phyloP scores from a whole-genome alignment of 208 protist species.

The Kentomonas sorsogonicus region DNA sequence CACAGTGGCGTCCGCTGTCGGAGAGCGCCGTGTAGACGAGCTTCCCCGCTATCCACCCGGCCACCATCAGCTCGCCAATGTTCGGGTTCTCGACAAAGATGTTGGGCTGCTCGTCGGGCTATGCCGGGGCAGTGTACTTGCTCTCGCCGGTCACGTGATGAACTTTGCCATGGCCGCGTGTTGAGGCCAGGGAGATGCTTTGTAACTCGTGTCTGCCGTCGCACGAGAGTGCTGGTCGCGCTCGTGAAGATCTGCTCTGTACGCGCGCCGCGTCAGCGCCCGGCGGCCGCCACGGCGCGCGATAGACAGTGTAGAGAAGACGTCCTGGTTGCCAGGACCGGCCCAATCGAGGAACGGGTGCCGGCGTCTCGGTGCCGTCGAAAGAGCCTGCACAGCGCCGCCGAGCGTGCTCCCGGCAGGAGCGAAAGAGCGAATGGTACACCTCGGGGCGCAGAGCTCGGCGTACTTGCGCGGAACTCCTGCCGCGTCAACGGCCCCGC shows the following conservation, averaged over 20 bases:
- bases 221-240: slow-evolving; percentile 25
- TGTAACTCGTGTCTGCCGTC: slow-evolving; percentile 17
- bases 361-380: slow-evolving; percentile 27
- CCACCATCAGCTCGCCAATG: slow-evolving; percentile 26
- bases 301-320: slow-evolving; percentile 17
- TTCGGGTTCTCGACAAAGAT: slow-evolving; percentile 5
- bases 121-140: slow-evolving; percentile 19
- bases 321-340: slow-evolving; percentile 16
- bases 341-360: slow-evolving; percentile 24
- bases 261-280: slow-evolving; percentile 12
- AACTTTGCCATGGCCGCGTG: slow-evolving; percentile 30
- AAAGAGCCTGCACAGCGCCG: slow-evolving; percentile 19
- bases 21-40: slow-evolving; percentile 18
- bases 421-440: slow-evolving; percentile 34
- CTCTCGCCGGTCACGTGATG: slow-evolving; percentile 18
- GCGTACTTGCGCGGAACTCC: slow-evolving; percentile 39
- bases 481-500: slow-evolving; percentile 13
- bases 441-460: slow-evolving; percentile 32
- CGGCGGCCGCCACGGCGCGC: slow-evolving; percentile 1
- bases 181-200: slow-evolving; percentile 29
- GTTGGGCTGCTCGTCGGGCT: slow-evolving; percentile 6
- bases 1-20: slow-evolving; percentile 2
- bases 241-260: slow-evolving; percentile 35
- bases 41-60: slow-evolving; percentile 35
- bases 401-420: slow-evolving; percentile 11